Conservation (phyloP, 1,139 yeast genomes). For the Suhomyces guaymorum region DNA sequence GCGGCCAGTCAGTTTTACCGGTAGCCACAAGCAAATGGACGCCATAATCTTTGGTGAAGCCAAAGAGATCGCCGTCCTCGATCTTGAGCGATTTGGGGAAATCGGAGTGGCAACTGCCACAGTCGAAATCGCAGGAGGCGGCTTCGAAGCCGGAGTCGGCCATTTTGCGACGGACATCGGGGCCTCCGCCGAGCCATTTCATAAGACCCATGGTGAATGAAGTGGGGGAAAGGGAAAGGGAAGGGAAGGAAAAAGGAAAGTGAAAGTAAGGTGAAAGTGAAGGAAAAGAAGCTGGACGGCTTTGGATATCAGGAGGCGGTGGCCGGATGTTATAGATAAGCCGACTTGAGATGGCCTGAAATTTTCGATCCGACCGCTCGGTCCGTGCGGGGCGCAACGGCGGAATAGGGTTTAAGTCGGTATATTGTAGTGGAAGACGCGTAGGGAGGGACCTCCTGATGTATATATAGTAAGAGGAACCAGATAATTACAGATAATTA, state of each 20-base stretch:
- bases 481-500: too few relatives aligned
- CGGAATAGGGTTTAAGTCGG: too few relatives aligned
- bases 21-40: conserved; percentile 80
- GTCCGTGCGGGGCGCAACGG: too few relatives aligned
- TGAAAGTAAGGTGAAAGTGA: too few relatives aligned
- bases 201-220: conserved; percentile 9
- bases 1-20: conserved; percentile 82
- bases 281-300: too few relatives aligned
- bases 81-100: conserved; percentile 62
- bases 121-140: conserved; percentile 47
- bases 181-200: conserved; percentile 3
- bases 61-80: conserved; percentile 55
- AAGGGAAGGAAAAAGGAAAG: too few relatives aligned
- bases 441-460: neutral
- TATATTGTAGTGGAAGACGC: neutral
- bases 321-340: too few relatives aligned
- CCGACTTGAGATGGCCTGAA: neutral
- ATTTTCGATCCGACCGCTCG: neutral
- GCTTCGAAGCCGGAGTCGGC: conserved; percentile 40
- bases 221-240: too few relatives aligned
- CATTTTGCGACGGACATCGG: conserved; percentile 6
- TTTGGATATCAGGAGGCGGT: too few relatives aligned
- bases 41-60: conserved; percentile 67
- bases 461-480: too few relatives aligned
- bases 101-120: conserved; percentile 49